phyloP scores from a whole-genome alignment of 805 yeast genomes.

The Kluyveromyces starmeri region DNA sequence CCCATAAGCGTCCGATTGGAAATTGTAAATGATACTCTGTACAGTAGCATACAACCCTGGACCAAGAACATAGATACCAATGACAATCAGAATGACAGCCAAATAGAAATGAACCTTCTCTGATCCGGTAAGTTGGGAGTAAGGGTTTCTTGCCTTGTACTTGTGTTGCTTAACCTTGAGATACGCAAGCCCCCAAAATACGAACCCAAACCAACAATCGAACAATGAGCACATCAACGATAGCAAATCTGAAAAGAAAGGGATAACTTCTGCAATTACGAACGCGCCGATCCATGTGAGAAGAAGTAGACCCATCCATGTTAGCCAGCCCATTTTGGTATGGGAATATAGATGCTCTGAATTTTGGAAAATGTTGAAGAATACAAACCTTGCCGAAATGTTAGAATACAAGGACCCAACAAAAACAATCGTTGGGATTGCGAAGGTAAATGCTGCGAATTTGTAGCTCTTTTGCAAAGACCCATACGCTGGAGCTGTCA shows the following conservation, averaged over 20 bases:
- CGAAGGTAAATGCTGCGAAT: conserved; percentile 51
- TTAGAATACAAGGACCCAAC: conserved; percentile 48
- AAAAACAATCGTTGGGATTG: conserved; percentile 49
- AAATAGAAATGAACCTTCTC: conserved; percentile 33
- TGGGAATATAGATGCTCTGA: conserved; percentile 40
- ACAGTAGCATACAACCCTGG: conserved; percentile 52
- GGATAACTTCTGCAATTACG: conserved; percentile 54
- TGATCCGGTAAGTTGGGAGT: conserved; percentile 18
- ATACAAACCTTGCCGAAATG: conserved; percentile 45
- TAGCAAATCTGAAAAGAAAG: conserved; percentile 51
- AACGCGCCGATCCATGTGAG: conserved; percentile 45
- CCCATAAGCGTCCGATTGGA: conserved; percentile 41
- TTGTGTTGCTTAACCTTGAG: conserved; percentile 36
- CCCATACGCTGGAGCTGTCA: conserved; percentile 54
- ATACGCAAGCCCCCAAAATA: conserved; percentile 54
- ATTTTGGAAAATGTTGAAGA: conserved; percentile 36
- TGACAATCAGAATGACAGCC: conserved; percentile 32
- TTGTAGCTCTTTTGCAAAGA: conserved; percentile 39
- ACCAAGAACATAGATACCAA: conserved; percentile 48
- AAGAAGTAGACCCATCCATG: conserved; percentile 39
- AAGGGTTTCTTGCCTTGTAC: conserved; percentile 23
- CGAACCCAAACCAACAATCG: conserved; percentile 60
- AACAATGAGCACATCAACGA: conserved; percentile 53
- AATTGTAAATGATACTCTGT: conserved; percentile 45
- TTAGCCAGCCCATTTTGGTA: conserved; percentile 43